Percentiles rank a stretch among this genome's conserved stretches.
Evolutionary conservation across 495 filamentous ascomycete genomes (phyloP).

Genomic region (Neurospora sp.): DNA sequence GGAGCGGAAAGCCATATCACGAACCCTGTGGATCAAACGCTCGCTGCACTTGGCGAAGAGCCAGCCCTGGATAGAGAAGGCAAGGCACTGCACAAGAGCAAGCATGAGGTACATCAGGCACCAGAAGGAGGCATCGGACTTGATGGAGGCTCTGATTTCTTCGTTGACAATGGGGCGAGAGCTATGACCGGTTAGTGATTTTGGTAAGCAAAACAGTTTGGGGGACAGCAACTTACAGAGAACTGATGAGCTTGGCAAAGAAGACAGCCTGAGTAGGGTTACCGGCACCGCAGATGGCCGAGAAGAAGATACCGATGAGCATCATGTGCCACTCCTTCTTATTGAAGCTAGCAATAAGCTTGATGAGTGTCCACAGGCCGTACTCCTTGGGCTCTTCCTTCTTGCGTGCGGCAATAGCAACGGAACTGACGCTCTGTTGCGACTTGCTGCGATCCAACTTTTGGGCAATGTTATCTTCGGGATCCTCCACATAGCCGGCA

Average conservation of each 20-base stretch:
- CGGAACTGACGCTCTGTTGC: slow-evolving; percentile 57
- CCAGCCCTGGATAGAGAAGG: slow-evolving; percentile 57
- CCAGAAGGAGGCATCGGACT: slow-evolving; percentile 77
- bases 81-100: slow-evolving; percentile 66
- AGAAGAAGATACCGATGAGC: slow-evolving; percentile 65
- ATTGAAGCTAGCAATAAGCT: slow-evolving; percentile 78
- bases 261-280: slow-evolving; percentile 85
- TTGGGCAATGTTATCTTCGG: slow-evolving; percentile 46
- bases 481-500: slow-evolving; percentile 35
- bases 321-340: slow-evolving; percentile 60
- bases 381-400: slow-evolving; percentile 47
- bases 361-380: slow-evolving; percentile 70
- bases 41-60: slow-evolving; percentile 71
- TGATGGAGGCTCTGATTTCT: slow-evolving; percentile 32
- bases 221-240: slow-evolving; percentile 21
- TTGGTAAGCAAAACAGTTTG: background rate
- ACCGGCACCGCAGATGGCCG: slow-evolving; percentile 70
- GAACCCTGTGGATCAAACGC: slow-evolving; percentile 69
- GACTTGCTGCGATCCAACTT: slow-evolving; percentile 56
- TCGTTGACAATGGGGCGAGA: slow-evolving; percentile 25
- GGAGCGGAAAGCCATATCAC: slow-evolving; percentile 68
- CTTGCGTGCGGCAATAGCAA: slow-evolving; percentile 48
- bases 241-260: slow-evolving; percentile 76
- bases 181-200: slow-evolving; percentile 16
- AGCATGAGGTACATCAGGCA: slow-evolving; percentile 89